phyloP scores from a whole-genome alignment of 2,329 filamentous ascomycete genomes.

The Chaetomium strumarium region DNA sequence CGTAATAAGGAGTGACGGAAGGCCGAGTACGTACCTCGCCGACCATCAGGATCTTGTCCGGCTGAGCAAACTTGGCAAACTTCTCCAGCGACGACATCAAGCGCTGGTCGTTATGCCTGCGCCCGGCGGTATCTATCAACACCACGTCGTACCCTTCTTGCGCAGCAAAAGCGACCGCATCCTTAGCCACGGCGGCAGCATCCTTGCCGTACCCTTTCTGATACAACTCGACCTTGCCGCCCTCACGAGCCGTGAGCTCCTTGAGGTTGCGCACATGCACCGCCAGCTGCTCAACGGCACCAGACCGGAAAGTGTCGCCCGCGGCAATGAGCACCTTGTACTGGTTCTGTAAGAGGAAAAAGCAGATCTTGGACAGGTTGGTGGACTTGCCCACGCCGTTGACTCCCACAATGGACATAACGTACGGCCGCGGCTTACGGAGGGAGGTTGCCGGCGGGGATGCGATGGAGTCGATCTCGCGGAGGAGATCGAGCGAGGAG shows the following conservation, averaged over 20 bases:
- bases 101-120: constrained; percentile 89
- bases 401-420: constrained; percentile 96
- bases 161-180: constrained; percentile 77
- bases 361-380: constrained; percentile 95
- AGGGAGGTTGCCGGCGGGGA: constrained; percentile 59
- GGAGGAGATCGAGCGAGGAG: constrained; percentile 86
- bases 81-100: constrained; percentile 97
- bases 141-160: constrained; percentile 83
- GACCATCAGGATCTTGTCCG: constrained; percentile 99
- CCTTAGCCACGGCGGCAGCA: constrained; percentile 88
- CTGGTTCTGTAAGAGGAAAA: constrained; percentile 95
- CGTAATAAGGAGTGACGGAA: background rate
- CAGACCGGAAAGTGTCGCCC: constrained; percentile 94
- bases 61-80: constrained; percentile 91
- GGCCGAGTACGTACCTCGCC: constrained; percentile 39
- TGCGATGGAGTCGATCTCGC: constrained; percentile 79
- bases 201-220: constrained; percentile 98
- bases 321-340: constrained; percentile 92
- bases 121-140: constrained; percentile 91
- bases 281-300: constrained; percentile 91
- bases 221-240: constrained; percentile 81
- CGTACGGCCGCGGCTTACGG: constrained; percentile 71
- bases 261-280: constrained; percentile 92
- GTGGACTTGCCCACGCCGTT: constrained; percentile 98
- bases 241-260: constrained; percentile 79